Evolutionary conservation across 2,329 filamentous ascomycete genomes (phyloP).

Genomic region (Trichoderma sp.): DNA sequence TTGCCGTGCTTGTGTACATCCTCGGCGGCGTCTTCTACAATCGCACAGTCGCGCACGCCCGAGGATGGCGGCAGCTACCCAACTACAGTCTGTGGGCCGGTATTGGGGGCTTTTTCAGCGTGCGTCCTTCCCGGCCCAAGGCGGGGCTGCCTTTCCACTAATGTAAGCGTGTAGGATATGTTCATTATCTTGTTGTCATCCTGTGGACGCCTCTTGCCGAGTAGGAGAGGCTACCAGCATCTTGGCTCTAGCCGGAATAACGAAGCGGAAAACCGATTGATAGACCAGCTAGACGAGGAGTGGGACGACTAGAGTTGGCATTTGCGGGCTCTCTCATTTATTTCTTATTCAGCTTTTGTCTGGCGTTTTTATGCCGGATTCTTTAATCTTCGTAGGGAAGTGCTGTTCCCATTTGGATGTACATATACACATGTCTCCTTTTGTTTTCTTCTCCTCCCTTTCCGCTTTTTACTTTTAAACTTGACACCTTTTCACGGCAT

Average conservation of each 20-base stretch:
- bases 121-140: constrained; percentile 40
- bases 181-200: constrained; percentile 69
- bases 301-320: constrained; percentile 71
- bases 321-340: constrained; percentile 3
- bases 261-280: constrained; percentile 90
- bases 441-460: not conserved
- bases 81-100: constrained; percentile 94
- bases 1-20: constrained; percentile 82
- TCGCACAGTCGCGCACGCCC: constrained; percentile 87
- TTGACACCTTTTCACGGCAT: constrained; percentile 23
- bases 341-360: constrained; percentile 1
- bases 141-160: constrained; percentile 34
- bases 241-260: constrained; percentile 56
- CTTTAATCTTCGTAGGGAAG: not conserved
- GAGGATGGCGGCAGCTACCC: constrained; percentile 92
- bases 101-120: constrained; percentile 80
- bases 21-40: constrained; percentile 95
- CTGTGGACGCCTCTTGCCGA: constrained; percentile 66
- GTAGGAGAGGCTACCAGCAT: constrained; percentile 66
- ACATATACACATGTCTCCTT: constrained; percentile 2
- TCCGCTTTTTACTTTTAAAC: not conserved
- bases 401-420: constrained; percentile 18
- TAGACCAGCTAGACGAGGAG: constrained; percentile 95
- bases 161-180: constrained; percentile 53
- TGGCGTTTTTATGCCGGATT: not conserved